Percentiles rank a stretch among this genome's conserved stretches.
Conservation (phyloP, 768 basidiomycete species). For the Pleurotus sapidus region DNA sequence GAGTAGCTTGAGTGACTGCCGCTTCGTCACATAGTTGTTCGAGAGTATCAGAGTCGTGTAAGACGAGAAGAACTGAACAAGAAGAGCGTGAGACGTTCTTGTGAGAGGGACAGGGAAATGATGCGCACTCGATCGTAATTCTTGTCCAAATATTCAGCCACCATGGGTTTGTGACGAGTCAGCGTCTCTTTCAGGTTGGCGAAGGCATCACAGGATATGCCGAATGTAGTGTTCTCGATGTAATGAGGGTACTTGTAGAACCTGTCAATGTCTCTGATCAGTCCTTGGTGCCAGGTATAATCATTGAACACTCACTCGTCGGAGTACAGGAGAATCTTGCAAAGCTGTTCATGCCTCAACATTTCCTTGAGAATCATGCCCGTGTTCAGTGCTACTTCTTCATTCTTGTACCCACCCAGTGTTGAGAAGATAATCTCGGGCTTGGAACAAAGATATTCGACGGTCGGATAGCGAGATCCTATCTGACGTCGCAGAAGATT, state of each 20-base stretch:
- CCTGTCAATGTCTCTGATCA: constrained; percentile 34
- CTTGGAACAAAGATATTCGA: constrained; percentile 85
- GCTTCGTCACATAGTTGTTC: constrained; percentile 98
- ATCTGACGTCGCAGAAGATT: constrained; percentile 89
- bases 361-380: constrained; percentile 98
- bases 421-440: constrained; percentile 77
- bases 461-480: constrained; percentile 92
- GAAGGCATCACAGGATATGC: constrained; percentile 97
- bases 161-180: constrained; percentile 97
- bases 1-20: constrained; percentile 95
- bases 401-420: constrained; percentile 90
- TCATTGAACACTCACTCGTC: constrained; percentile 69
- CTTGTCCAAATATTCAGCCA: constrained; percentile 93
- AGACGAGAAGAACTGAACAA: constrained; percentile 84
- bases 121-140: constrained; percentile 88
- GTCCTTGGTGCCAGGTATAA: background rate
- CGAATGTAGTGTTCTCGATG: constrained; percentile 97
- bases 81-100: background rate
- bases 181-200: constrained; percentile 97
- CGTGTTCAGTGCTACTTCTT: constrained; percentile 95
- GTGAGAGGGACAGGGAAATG: background rate
- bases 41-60: constrained; percentile 93
- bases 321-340: constrained; percentile 86
- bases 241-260: constrained; percentile 97
- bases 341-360: constrained; percentile 88